These are phyloP conservation scores for Nakataea oryzae DNA, from an alignment of 2,329 filamentous ascomycete genomes.

Conservation along the genomic window DNA sequence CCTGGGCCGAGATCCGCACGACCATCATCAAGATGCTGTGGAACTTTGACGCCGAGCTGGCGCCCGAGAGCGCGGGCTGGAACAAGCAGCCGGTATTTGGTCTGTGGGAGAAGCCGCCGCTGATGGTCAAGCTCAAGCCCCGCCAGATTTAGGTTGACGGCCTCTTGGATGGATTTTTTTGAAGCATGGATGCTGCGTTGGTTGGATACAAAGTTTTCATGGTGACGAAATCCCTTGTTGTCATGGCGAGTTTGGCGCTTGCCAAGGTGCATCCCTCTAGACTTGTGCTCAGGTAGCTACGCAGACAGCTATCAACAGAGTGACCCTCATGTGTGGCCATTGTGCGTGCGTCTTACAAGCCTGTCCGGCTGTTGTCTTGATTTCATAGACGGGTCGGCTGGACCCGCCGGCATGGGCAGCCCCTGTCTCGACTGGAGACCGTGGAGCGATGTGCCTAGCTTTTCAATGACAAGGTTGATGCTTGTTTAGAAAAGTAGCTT, in stretches of 20 bases:
- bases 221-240: no score
- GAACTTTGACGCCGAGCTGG: conserved; percentile 35
- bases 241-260: no score
- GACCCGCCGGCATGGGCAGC: not conserved
- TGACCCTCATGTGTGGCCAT: no score
- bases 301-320: no score
- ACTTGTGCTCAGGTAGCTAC: no score
- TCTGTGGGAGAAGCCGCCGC: conserved; percentile 2
- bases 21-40: conserved; percentile 35
- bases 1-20: conserved; percentile 38
- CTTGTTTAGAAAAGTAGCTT: no score
- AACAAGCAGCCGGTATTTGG: not conserved
- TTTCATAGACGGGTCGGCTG: no score
- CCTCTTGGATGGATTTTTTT: not conserved
- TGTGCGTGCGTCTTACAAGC: no score
- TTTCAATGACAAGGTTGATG: not conserved
- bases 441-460: not conserved
- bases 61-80: conserved; percentile 26
- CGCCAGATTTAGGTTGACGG: not conserved
- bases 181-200: not conserved
- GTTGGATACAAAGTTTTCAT: not conserved
- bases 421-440: not conserved
- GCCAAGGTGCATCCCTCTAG: no score
- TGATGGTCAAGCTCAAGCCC: conserved; percentile 1
- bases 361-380: no score